A percentile compares a stretch with the other conserved stretches of the same genome.
phyloP scores from a whole-genome alignment of 2,329 filamentous ascomycete species.

The Fusarium piperis region DNA sequence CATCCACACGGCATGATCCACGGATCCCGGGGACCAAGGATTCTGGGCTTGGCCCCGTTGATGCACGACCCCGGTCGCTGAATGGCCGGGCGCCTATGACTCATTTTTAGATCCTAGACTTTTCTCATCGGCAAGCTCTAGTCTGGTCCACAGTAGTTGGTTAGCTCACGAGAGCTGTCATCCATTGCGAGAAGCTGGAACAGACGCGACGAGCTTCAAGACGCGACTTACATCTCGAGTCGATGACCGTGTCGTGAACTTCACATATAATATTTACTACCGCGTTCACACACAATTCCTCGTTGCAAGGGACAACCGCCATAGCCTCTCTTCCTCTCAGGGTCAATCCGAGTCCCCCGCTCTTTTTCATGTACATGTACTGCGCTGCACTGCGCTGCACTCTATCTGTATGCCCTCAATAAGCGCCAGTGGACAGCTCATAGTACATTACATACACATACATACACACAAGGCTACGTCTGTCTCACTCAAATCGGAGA shows the following conservation, averaged over 20 bases:
- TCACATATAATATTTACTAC: slow-evolving; percentile 21
- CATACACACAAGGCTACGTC: not conserved
- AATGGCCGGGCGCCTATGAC: slow-evolving; percentile 47
- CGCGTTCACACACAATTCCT: slow-evolving; percentile 14
- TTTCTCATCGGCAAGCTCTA: slow-evolving; percentile 17
- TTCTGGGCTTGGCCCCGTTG: slow-evolving; percentile 42
- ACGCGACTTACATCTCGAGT: slow-evolving; percentile 6
- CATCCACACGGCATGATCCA: slow-evolving; percentile 1
- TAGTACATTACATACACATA: not conserved
- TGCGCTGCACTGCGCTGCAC: not conserved
- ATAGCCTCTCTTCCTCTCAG: slow-evolving; percentile 20
- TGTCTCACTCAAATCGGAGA: slow-evolving; percentile 1
- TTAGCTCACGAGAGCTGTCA: not conserved
- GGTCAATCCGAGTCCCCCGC: slow-evolving; percentile 26
- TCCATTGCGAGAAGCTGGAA: not conserved
- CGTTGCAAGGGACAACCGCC: slow-evolving; percentile 28
- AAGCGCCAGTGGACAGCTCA: slow-evolving; percentile 14
- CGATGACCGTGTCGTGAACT: slow-evolving; percentile 21
- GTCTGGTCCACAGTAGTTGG: too few relatives aligned
- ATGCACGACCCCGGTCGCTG: slow-evolving; percentile 45
- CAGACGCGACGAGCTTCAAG: slow-evolving; percentile 16
- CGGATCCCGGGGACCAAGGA: slow-evolving; percentile 28
- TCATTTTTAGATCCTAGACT: slow-evolving; percentile 45
- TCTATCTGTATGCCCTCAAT: slow-evolving; percentile 7
- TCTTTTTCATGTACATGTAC: not conserved